A percentile compares a stretch with the other conserved stretches of the same genome.
Conservation (phyloP, 2,329 filamentous ascomycete species). For the Pseudogymnoascus sp. region DNA sequence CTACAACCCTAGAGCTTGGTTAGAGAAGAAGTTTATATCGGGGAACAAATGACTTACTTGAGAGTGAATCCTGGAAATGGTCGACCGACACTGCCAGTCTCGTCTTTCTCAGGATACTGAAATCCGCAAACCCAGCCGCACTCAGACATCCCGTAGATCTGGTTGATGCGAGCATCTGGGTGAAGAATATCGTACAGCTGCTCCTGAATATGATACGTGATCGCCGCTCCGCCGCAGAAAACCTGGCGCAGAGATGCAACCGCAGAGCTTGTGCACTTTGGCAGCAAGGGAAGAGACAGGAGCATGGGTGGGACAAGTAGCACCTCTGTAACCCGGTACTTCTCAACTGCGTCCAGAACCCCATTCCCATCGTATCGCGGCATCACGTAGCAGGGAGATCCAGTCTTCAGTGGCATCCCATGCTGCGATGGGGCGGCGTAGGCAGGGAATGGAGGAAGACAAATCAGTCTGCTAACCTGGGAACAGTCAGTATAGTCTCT, state of each 20-base stretch:
- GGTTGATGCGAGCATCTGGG: conserved; percentile 34
- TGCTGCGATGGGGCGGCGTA: conserved; percentile 72
- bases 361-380: conserved; percentile 64
- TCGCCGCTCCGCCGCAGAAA: conserved; percentile 41
- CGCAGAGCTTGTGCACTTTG: conserved; percentile 31
- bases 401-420: conserved; percentile 58
- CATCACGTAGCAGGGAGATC: conserved; percentile 68
- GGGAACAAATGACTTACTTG: conserved; percentile 19
- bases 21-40: background rate
- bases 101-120: conserved; percentile 29
- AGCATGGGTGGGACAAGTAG: conserved; percentile 68
- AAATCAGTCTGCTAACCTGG: conserved; percentile 42
- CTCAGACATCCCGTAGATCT: conserved; percentile 51
- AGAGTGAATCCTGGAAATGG: conserved; percentile 33
- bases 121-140: conserved; percentile 37
- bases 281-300: conserved; percentile 44
- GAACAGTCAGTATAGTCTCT: conserved; percentile 30
- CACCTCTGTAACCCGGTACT: conserved; percentile 59
- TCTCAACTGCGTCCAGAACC: conserved; percentile 60
- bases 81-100: conserved; percentile 40
- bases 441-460: conserved; percentile 50
- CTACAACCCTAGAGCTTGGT: conserved; percentile 18
- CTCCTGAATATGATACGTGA: conserved; percentile 35
- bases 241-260: conserved; percentile 38
- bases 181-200: conserved; percentile 35